These are phyloP conservation scores for Eucalyptus urophylla DNA, from an alignment of 345 rosid genomes.

Conservation along the genomic window DNA sequence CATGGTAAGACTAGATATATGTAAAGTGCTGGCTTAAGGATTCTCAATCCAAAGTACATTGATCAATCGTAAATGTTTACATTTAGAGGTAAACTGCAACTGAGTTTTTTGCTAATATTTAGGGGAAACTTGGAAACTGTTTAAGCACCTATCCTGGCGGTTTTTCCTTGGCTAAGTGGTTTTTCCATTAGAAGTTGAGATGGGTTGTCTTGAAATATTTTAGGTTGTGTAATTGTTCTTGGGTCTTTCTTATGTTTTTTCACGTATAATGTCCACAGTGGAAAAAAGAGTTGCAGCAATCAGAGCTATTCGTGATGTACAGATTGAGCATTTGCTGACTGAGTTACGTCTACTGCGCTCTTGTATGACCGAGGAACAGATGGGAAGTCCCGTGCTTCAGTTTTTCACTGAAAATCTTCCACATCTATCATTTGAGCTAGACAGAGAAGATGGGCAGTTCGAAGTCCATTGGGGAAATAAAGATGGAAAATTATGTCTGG, in stretches of 20 bases:
- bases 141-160: not conserved
- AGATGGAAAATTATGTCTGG: conserved; percentile 10
- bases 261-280: conserved; percentile 10
- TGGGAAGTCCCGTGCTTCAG: conserved; percentile 30
- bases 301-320: conserved; percentile 66
- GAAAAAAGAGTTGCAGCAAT: conserved; percentile 59
- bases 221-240: not conserved
- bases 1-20: not conserved
- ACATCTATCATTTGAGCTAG: conserved; percentile 21
- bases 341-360: conserved; percentile 55
- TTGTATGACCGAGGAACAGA: conserved; percentile 37
- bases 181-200: not conserved
- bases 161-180: not conserved
- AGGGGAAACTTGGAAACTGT: not conserved
- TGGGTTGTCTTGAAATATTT: not conserved
- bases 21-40: not conserved
- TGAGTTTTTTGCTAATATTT: not conserved
- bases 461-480: conserved; percentile 35
- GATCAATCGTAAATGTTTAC: not conserved
- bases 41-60: not conserved
- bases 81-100: not conserved
- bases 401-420: conserved; percentile 63
- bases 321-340: conserved; percentile 47
- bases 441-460: conserved; percentile 34
- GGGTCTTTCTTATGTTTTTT: not conserved